Evolutionary conservation across 2,329 filamentous ascomycete species (phyloP).

Genomic region (Penicillium sp.): DNA sequence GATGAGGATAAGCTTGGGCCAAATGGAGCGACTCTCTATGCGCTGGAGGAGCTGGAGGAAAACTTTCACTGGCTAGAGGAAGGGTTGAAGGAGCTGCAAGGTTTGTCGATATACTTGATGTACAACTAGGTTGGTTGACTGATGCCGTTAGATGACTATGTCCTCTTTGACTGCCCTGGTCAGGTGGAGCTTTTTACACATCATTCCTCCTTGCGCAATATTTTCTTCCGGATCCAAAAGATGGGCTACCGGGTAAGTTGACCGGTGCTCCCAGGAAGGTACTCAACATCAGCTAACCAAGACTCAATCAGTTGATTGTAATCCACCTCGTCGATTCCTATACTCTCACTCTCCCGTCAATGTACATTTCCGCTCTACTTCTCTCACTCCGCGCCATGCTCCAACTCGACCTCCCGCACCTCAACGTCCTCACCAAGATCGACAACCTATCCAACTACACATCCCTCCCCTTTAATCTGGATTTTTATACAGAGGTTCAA

Average conservation of each 20-base stretch:
- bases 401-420: slow-evolving; percentile 91
- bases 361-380: slow-evolving; percentile 91
- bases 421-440: slow-evolving; percentile 97
- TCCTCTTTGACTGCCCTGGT: slow-evolving; percentile 92
- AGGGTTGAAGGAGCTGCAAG: slow-evolving; percentile 67
- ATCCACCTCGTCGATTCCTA: slow-evolving; percentile 92
- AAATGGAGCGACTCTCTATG: slow-evolving; percentile 88
- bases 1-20: slow-evolving; percentile 80
- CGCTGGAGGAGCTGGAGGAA: slow-evolving; percentile 87
- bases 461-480: slow-evolving; percentile 85
- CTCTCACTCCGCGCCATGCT: slow-evolving; percentile 94
- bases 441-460: slow-evolving; percentile 85
- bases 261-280: background rate
- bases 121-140: background rate
- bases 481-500: slow-evolving; percentile 96
- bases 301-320: slow-evolving; percentile 66
- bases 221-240: slow-evolving; percentile 87
- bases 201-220: slow-evolving; percentile 82
- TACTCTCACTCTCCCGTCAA: slow-evolving; percentile 82
- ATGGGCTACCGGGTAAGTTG: slow-evolving; percentile 75
- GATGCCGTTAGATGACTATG: slow-evolving; percentile 65
- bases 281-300: slow-evolving; percentile 4
- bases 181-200: slow-evolving; percentile 97
- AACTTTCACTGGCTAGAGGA: slow-evolving; percentile 90
- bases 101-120: slow-evolving; percentile 34